A percentile compares a stretch with the other conserved stretches of the same genome.
Conservation (phyloP, 192 early-diverging fungal species). For the Gaertneriomyces sp. region DNA sequence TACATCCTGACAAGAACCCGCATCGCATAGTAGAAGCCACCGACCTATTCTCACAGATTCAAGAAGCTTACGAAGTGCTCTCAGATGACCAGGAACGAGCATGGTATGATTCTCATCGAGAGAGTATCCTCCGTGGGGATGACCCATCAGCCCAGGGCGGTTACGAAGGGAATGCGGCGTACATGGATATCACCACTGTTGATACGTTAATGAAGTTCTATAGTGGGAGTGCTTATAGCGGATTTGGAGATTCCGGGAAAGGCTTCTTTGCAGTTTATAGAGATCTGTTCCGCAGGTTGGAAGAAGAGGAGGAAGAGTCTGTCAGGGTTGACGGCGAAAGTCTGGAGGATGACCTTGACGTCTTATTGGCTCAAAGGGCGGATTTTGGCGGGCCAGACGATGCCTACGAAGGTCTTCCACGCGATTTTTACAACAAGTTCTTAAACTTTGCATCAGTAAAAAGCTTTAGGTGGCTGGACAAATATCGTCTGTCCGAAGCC, state of each 20-base stretch:
- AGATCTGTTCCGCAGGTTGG: conserved; percentile 71
- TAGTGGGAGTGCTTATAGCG: conserved; percentile 65
- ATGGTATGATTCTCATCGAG: conserved; percentile 91
- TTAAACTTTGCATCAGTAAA: conserved; percentile 76
- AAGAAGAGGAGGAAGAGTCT: conserved; percentile 76
- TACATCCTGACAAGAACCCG: conserved; percentile 75
- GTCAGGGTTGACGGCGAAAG: conserved; percentile 34
- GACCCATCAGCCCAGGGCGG: conserved; percentile 42
- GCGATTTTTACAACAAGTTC: conserved; percentile 62
- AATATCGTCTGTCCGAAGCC: conserved; percentile 75
- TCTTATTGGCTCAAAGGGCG: conserved; percentile 36
- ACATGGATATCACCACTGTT: conserved; percentile 45
- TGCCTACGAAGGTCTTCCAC: conserved; percentile 60
- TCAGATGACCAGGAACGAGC: conserved; percentile 90
- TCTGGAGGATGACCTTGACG: conserved; percentile 33
- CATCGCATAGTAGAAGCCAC: conserved; percentile 82
- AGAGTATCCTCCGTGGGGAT: conserved; percentile 84
- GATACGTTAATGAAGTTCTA: conserved; percentile 81
- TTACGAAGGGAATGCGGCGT: conserved; percentile 16
- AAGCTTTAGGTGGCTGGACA: conserved; percentile 92
- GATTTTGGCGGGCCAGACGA: conserved; percentile 71
- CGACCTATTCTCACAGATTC: conserved; percentile 80
- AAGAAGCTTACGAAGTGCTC: conserved; percentile 90
- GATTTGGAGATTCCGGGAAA: conserved; percentile 63
- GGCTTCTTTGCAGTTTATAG: conserved; percentile 83